These are phyloP conservation scores for Penicillium diatomitis DNA, from an alignment of 495 filamentous ascomycete genomes.

Conservation along the genomic window DNA sequence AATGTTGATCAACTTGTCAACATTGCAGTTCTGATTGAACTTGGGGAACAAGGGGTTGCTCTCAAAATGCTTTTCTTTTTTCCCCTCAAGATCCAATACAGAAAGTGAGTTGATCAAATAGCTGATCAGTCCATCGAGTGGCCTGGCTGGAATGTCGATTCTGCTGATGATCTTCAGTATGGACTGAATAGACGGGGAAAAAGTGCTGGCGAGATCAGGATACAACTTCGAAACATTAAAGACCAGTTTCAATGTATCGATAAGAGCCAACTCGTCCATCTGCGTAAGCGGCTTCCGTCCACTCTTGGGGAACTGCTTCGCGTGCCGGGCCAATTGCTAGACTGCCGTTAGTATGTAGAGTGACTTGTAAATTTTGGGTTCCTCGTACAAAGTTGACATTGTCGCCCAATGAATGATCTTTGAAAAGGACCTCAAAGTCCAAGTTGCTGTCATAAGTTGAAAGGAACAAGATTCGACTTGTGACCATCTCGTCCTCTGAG, in stretches of 20 bases:
- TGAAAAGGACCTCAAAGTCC: constrained; percentile 59
- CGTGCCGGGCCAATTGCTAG: constrained; percentile 61
- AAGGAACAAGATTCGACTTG: constrained; percentile 74
- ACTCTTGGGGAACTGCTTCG: constrained; percentile 46
- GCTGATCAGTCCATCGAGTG: constrained; percentile 51
- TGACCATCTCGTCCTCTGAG: constrained; percentile 81
- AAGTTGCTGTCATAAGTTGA: constrained; percentile 73
- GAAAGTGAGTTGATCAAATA: constrained; percentile 72
- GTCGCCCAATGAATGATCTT: constrained; percentile 59
- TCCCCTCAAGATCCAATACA: constrained; percentile 59
- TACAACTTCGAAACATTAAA: constrained; percentile 79
- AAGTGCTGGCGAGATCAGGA: constrained; percentile 46
- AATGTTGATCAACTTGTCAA: constrained; percentile 63
- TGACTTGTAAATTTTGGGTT: too few relatives aligned
- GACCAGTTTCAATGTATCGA: constrained; percentile 76
- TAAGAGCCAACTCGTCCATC: constrained; percentile 71
- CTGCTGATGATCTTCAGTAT: constrained; percentile 63
- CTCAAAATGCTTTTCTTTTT: constrained; percentile 32
- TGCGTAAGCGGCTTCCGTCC: constrained; percentile 37
- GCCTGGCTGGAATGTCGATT: constrained; percentile 44
- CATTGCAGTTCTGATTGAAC: constrained; percentile 47
- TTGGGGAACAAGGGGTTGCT: constrained; percentile 56
- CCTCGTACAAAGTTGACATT: constrained; percentile 50
- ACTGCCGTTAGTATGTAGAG: background rate
- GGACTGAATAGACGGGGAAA: constrained; percentile 57